These are phyloP conservation scores for Mortierella sp. DNA, from an alignment of 371 early-diverging fungal species.

Conservation along the genomic window DNA sequence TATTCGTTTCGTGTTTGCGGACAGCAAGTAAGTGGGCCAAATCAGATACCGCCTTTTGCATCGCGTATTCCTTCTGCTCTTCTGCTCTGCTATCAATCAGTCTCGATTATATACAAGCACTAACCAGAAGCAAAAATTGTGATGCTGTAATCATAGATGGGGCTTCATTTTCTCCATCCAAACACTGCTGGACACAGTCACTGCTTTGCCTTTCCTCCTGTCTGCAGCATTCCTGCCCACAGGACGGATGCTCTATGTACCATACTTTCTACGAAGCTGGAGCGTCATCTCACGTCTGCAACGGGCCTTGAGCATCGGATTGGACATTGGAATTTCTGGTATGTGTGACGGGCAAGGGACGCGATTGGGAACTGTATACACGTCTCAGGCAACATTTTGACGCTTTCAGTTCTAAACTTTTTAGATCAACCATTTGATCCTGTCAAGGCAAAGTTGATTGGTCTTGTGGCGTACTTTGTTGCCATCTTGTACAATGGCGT, in stretches of 20 bases:
- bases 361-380: too few species aligned
- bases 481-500: conserved; percentile 74
- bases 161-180: conserved; percentile 59
- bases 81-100: too few species aligned
- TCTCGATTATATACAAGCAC: too few species aligned
- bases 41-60: neutral
- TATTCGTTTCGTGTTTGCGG: conserved; percentile 57
- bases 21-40: conserved; percentile 51
- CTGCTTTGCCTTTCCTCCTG: conserved; percentile 63
- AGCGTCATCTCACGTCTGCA: conserved; percentile 65
- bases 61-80: neutral
- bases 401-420: too few species aligned
- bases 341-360: neutral
- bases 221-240: conserved; percentile 58
- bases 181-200: conserved; percentile 63
- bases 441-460: conserved; percentile 67
- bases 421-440: conserved; percentile 63
- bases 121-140: conserved; percentile 1
- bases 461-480: conserved; percentile 70
- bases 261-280: conserved; percentile 72
- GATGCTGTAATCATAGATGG: conserved; percentile 6
- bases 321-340: conserved; percentile 62
- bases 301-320: conserved; percentile 68
- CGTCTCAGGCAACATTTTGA: too few species aligned
- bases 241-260: conserved; percentile 69